These are phyloP conservation scores for Tolypocladium sp. DNA, from an alignment of 2,329 filamentous ascomycete genomes.

Conservation along the genomic window DNA sequence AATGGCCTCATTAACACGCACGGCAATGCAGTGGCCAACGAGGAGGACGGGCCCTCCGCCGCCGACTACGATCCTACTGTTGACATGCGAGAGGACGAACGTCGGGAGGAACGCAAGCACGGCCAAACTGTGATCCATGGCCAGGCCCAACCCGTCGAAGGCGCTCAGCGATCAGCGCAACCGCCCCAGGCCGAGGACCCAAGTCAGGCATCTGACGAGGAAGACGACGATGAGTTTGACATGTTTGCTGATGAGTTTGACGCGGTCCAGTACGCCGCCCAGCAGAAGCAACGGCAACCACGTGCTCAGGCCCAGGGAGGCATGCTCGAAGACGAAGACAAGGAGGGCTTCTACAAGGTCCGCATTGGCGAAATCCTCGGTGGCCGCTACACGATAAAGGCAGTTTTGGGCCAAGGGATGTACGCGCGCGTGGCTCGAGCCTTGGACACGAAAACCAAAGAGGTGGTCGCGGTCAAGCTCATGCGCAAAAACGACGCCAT, in stretches of 20 bases:
- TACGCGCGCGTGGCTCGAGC: slow-evolving; percentile 95
- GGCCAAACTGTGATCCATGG: slow-evolving; percentile 44
- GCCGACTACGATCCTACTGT: slow-evolving; percentile 85
- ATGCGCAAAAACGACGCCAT: slow-evolving; percentile 94
- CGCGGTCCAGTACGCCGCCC: slow-evolving; percentile 54
- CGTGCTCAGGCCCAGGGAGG: slow-evolving; percentile 61
- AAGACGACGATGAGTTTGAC: slow-evolving; percentile 65
- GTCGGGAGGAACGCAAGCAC: slow-evolving; percentile 57
- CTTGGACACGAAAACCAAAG: slow-evolving; percentile 63
- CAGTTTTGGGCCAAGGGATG: slow-evolving; percentile 85
- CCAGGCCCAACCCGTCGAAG: slow-evolving; percentile 22
- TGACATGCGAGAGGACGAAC: slow-evolving; percentile 79
- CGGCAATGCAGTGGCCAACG: slow-evolving; percentile 27
- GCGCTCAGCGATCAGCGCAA: slow-evolving; percentile 1
- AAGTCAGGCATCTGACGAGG: slow-evolving; percentile 24
- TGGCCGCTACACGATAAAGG: slow-evolving; percentile 79
- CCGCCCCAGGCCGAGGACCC: slow-evolving; percentile 28
- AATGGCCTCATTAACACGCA: slow-evolving; percentile 57
- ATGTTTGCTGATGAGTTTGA: slow-evolving; percentile 85
- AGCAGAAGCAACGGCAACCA: slow-evolving; percentile 34
- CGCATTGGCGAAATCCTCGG: slow-evolving; percentile 86
- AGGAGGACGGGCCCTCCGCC: slow-evolving; percentile 73
- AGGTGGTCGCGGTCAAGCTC: slow-evolving; percentile 91
- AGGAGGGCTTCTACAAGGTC: slow-evolving; percentile 93
- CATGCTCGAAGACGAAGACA: slow-evolving; percentile 86